These are phyloP conservation scores for Rhododendron mucronatum DNA, from an alignment of 148 eudicot species.

Conservation along the genomic window DNA sequence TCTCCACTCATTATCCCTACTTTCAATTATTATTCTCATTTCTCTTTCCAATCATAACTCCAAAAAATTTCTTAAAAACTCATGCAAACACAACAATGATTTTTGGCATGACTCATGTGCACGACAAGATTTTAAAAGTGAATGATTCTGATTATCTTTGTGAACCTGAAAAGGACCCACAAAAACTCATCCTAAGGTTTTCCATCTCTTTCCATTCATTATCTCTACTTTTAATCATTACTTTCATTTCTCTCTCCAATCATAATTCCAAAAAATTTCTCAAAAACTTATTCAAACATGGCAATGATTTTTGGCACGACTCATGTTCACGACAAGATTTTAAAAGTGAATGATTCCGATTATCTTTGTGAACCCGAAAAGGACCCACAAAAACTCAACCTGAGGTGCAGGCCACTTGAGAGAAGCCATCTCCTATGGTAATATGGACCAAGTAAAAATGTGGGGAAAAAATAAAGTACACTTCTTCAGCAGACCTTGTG, in stretches of 20 bases:
- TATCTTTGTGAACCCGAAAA: neutral
- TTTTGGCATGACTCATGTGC: neutral
- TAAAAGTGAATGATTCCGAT: too few relatives aligned
- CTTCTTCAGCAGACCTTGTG: slow-evolving; percentile 3
- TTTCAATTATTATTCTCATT: too few relatives aligned
- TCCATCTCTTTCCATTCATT: too few relatives aligned
- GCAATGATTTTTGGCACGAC: neutral
- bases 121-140: neutral
- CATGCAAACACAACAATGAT: too few relatives aligned
- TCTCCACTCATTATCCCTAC: too few relatives aligned
- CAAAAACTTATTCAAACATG: too few relatives aligned
- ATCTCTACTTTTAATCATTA: too few relatives aligned
- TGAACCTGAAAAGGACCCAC: neutral
- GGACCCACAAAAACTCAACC: neutral
- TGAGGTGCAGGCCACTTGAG: neutral
- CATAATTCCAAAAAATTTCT: too few relatives aligned
- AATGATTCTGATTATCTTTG: neutral
- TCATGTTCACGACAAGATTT: neutral
- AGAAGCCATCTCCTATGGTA: neutral
- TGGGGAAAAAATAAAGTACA: neutral
- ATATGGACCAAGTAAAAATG: neutral
- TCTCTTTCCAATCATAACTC: too few relatives aligned
- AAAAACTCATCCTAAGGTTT: neutral
- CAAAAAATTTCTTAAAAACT: too few relatives aligned
- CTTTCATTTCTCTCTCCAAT: too few relatives aligned